Base-by-base conservation (phyloP, 345 rosid species). In the Salix suchowensis region DNA sequence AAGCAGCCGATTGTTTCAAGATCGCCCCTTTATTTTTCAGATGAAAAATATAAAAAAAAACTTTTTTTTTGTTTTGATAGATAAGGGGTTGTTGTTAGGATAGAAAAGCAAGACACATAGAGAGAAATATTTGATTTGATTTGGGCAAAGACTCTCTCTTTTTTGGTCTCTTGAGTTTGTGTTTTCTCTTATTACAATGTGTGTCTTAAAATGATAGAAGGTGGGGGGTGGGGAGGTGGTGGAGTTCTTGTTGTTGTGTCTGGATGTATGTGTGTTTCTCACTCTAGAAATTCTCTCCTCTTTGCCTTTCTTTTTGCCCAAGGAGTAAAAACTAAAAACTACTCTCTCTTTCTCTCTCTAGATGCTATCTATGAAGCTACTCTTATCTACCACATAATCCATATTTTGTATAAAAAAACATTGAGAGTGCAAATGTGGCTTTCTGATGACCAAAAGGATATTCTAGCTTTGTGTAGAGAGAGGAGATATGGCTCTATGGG, bases 361-460 rank as follows among this genome's bases (percentile, higher is more conserved):
- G 37, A 18, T 30, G 52, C 14, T 21, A 30, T 46, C 60, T 68
- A 54, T 19, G 42, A 24, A 55, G 62, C 24, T 2, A 61, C 26
- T 74, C 30, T 28, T 19, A n/a, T 39, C 48, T 46, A 18, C 12
- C 11, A 16, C 32, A 42, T 42, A 7, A 37, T 74, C 12, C 6
- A 65, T 13, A 52, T 70, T 55, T 44, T 55, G 46, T 26, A 7
- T 16, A 65, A 15, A 32, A 24, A 32, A 70, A 44, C 62, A 34
- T 60, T 70, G 74, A 36, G 68, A 34, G 69, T 60, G 79, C 74
- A 70, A 42, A 42, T 70, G 74, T 76, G 79, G 74, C 79, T 46
- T 44, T 9, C 37, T 44, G 7, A 12, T 44, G 32, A n/a, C 79
- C 74, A 60, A 69, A 32, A 15, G 34, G 11, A 36, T 50, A 15